phyloP scores from a whole-genome alignment of 306 rosid species.

The Psophocarpus tetragonolobus region DNA sequence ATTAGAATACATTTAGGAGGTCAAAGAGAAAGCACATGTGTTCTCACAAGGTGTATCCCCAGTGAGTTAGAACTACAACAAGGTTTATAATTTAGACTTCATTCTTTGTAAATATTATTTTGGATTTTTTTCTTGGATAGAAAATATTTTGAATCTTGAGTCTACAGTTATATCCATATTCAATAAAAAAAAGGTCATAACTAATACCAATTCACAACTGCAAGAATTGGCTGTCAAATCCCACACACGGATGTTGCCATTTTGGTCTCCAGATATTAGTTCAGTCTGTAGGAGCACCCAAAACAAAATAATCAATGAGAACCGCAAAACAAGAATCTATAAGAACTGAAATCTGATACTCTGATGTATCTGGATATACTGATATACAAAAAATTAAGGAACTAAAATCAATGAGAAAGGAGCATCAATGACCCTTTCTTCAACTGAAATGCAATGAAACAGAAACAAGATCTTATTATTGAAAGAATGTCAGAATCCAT shows the following conservation, averaged over 20 bases:
- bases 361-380: not conserved
- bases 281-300: constrained; percentile 70
- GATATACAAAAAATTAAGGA: constrained; percentile 12
- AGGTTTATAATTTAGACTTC: constrained; percentile 21
- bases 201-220: constrained; percentile 93
- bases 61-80: constrained; percentile 11
- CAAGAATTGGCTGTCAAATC: constrained; percentile 99
- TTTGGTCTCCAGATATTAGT: constrained; percentile 97
- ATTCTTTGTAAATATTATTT: not conserved
- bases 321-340: constrained; percentile 12
- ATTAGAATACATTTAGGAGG: not conserved
- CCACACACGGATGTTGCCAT: constrained; percentile 99
- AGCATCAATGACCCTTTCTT: constrained; percentile 24
- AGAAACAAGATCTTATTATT: not conserved
- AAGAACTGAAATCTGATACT: constrained; percentile 2
- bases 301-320: constrained; percentile 25
- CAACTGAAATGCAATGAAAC: constrained; percentile 15
- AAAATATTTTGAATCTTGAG: constrained; percentile 14
- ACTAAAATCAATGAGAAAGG: constrained; percentile 9
- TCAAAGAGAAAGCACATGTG: constrained; percentile 20
- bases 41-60: not conserved
- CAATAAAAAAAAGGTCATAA: not conserved
- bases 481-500: constrained; percentile 26
- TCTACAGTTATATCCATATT: constrained; percentile 7
- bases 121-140: not conserved